Evolutionary conservation across 2,329 filamentous ascomycete genomes (phyloP).

Genomic region (Penicillium glabrum): DNA sequence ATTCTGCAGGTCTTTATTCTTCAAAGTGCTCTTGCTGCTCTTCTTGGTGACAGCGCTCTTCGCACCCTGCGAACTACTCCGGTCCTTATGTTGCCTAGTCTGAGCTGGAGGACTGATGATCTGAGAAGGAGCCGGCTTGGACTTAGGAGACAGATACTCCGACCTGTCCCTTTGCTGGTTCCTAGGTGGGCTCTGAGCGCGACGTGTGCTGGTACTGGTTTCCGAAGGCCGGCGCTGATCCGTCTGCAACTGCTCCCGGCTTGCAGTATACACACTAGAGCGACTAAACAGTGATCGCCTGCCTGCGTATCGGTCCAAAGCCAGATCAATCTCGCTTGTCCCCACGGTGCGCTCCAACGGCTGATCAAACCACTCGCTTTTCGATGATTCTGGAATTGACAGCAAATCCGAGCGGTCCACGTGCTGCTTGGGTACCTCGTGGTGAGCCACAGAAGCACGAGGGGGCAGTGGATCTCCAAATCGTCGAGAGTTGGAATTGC

Average conservation of each 20-base stretch:
- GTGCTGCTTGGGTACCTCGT: slow-evolving; percentile 10
- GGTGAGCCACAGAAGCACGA: slow-evolving; percentile 10
- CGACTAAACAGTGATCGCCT: slow-evolving; percentile 24
- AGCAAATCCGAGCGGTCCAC: slow-evolving; percentile 18
- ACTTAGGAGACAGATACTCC: slow-evolving; percentile 24
- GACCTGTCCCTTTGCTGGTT: slow-evolving; percentile 23
- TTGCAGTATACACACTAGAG: slow-evolving; percentile 24
- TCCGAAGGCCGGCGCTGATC: slow-evolving; percentile 21
- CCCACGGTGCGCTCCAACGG: slow-evolving; percentile 31
- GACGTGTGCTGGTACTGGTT: slow-evolving; percentile 13
- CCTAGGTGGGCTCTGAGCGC: slow-evolving; percentile 25
- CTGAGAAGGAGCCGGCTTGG: slow-evolving; percentile 14
- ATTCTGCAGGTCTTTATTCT: slow-evolving; percentile 42
- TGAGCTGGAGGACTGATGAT: slow-evolving; percentile 17
- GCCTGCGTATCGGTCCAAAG: slow-evolving; percentile 30
- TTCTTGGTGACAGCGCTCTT: slow-evolving; percentile 35
- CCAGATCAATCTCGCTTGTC: slow-evolving; percentile 35
- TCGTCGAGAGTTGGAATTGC: slow-evolving; percentile 21
- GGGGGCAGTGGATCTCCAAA: slow-evolving; percentile 28
- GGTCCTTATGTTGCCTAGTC: slow-evolving; percentile 14
- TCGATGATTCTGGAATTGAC: slow-evolving; percentile 19
- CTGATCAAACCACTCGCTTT: slow-evolving; percentile 24
- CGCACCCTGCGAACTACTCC: slow-evolving; percentile 12
- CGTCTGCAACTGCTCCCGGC: slow-evolving; percentile 21
- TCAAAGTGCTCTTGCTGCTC: slow-evolving; percentile 39